Conservation (phyloP, 805 yeast genomes). For the Suhomyces tanzawaensis region DNA sequence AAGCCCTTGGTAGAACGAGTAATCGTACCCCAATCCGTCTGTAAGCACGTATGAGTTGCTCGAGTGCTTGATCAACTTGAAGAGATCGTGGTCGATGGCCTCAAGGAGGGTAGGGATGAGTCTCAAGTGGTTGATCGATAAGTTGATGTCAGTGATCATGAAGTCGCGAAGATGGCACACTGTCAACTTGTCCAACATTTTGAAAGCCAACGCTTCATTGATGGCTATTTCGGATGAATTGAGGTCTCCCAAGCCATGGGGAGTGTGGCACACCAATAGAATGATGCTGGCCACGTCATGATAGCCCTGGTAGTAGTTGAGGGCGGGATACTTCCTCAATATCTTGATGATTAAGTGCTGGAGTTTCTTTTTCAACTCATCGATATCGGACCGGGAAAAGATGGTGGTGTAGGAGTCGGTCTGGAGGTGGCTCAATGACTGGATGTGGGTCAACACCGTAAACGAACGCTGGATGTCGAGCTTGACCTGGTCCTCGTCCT, state of each 20-base stretch:
- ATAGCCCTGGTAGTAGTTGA: constrained; percentile 87
- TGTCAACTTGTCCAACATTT: constrained; percentile 54
- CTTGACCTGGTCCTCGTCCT: constrained; percentile 74
- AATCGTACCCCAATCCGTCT: constrained; percentile 30
- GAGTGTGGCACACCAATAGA: constrained; percentile 47
- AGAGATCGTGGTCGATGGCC: constrained; percentile 44
- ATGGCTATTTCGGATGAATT: constrained; percentile 2
- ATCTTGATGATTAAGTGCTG: constrained; percentile 48
- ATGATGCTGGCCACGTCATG: constrained; percentile 81
- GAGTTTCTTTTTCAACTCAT: constrained; percentile 41
- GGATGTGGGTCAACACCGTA: constrained; percentile 35
- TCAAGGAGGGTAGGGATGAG: constrained; percentile 64
- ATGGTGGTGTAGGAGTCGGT: constrained; percentile 32
- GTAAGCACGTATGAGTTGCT: constrained; percentile 23
- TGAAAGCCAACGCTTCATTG: constrained; percentile 32
- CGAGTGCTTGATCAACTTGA: constrained; percentile 41
- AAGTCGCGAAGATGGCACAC: constrained; percentile 73
- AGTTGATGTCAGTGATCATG: constrained; percentile 68
- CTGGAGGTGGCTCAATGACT: constrained; percentile 14
- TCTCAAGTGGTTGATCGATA: constrained; percentile 62
- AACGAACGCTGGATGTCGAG: constrained; percentile 79
- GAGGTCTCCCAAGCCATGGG: constrained; percentile 3
- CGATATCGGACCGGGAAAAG: constrained; percentile 29
- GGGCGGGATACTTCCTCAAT: constrained; percentile 56
- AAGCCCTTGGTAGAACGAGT: constrained; percentile 53